Evolutionary conservation across 2,329 filamentous ascomycete genomes (phyloP).

Genomic region (Acarospora socialis): DNA sequence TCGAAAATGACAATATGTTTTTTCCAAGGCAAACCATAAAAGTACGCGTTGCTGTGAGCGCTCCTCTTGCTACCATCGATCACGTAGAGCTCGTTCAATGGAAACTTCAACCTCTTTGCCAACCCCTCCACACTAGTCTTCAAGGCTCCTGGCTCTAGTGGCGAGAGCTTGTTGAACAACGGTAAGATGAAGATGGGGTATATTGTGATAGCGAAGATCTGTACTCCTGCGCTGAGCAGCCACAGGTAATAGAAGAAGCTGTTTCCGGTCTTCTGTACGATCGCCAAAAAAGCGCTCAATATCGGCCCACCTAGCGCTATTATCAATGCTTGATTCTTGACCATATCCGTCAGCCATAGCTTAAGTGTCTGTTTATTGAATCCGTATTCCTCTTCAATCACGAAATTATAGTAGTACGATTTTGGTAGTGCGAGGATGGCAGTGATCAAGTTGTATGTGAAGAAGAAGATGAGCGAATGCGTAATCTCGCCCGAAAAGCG

Average conservation of each 20-base stretch:
- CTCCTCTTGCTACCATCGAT: conserved; percentile 86
- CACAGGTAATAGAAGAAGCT: conserved; percentile 98
- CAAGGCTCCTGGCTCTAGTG: conserved; percentile 70
- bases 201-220: conserved; percentile 89
- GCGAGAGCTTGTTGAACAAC: conserved; percentile 95
- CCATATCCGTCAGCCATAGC: conserved; percentile 75
- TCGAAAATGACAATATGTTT: conserved; percentile 99
- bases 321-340: conserved; percentile 78
- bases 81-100: conserved; percentile 81
- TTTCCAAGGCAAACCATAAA: conserved; percentile 97
- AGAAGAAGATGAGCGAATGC: conserved; percentile 84
- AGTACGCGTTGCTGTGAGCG: conserved; percentile 84
- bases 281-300: conserved; percentile 80
- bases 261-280: conserved; percentile 85
- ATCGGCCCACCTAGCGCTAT: conserved; percentile 73
- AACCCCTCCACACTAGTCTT: conserved; percentile 80
- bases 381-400: conserved; percentile 90
- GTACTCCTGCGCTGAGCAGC: conserved; percentile 77
- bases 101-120: conserved; percentile 74
- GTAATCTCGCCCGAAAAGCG: conserved; percentile 84
- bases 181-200: conserved; percentile 91
- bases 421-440: conserved; percentile 66
- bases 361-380: conserved; percentile 96
- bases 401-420: conserved; percentile 85
- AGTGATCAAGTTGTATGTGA: conserved; percentile 70